Percentiles rank a stretch among this genome's conserved stretches.
Conservation (phyloP, 305 asterid species). For the Fraxinus floribunda region DNA sequence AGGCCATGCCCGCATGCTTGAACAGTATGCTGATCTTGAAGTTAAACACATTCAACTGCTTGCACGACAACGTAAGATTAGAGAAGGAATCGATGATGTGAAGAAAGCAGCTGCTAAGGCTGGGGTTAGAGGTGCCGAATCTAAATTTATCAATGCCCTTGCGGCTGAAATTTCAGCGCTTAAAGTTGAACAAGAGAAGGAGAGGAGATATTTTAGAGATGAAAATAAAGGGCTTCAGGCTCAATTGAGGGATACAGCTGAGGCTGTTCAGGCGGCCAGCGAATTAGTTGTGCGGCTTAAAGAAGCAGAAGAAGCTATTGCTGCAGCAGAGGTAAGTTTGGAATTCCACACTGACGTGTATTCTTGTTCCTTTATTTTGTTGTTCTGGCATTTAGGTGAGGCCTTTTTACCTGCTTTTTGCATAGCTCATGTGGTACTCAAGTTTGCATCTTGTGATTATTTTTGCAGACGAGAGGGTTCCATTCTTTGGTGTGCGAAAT, state of each 20-base stretch:
- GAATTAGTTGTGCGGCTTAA: conserved; percentile 93
- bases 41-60: conserved; percentile 92
- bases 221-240: conserved; percentile 92
- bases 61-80: conserved; percentile 69
- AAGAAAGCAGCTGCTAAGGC: conserved; percentile 95
- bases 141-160: conserved; percentile 82
- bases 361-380: conserved; percentile 16
- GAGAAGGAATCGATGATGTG: conserved; percentile 87
- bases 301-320: conserved; percentile 83
- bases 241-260: conserved; percentile 94
- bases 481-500: not conserved
- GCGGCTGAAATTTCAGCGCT: conserved; percentile 87
- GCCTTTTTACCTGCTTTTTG: not conserved
- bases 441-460: not conserved
- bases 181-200: conserved; percentile 83
- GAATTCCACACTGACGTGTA: conserved; percentile 17
- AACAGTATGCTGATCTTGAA: conserved; percentile 96
- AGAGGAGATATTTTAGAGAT: conserved; percentile 71
- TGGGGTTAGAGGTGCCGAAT: conserved; percentile 87
- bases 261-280: conserved; percentile 99
- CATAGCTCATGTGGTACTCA: not conserved
- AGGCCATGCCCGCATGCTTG: conserved; percentile 99
- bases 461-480: not conserved
- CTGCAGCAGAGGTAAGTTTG: conserved; percentile 77
- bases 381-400: not conserved